Evolutionary conservation across 345 rosid genomes (phyloP).

Genomic region (Eutrema japonicum): DNA sequence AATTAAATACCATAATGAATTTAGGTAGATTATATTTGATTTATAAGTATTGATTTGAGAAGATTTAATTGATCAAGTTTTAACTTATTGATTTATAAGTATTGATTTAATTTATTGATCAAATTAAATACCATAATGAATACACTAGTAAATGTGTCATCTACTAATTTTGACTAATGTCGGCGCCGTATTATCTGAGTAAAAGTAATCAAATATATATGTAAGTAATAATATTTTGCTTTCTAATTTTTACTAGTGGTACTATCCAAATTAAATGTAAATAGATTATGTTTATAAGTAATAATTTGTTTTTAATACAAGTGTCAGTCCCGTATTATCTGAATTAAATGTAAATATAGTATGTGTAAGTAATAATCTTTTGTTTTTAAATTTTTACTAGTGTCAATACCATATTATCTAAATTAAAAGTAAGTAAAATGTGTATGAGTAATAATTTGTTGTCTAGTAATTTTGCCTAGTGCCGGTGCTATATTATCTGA

Average conservation of each 20-base stretch:
- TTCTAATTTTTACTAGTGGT: neutral
- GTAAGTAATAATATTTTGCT: neutral
- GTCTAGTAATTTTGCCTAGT: neutral
- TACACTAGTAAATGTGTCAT: too few species aligned
- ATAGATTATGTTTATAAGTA: too few species aligned
- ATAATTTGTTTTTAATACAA: neutral
- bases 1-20: neutral
- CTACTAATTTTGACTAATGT: neutral
- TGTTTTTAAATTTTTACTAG: too few species aligned
- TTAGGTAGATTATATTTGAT: neutral
- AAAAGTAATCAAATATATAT: too few species aligned
- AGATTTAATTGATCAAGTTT: neutral
- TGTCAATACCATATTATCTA: too few species aligned
- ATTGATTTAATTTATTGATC: too few species aligned
- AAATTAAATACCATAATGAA: too few species aligned
- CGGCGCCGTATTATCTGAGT: neutral
- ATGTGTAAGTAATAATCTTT: too few species aligned
- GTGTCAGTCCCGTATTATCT: too few species aligned
- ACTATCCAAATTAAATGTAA: too few species aligned
- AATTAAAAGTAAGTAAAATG: neutral
- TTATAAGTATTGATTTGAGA: neutral
- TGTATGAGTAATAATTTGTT: neutral
- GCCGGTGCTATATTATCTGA: too few species aligned
- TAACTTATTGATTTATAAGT: neutral
- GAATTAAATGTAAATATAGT: too few species aligned